Evolutionary conservation across 2,329 filamentous ascomycete genomes (phyloP).

Genomic region (Colletotrichum sp.): DNA sequence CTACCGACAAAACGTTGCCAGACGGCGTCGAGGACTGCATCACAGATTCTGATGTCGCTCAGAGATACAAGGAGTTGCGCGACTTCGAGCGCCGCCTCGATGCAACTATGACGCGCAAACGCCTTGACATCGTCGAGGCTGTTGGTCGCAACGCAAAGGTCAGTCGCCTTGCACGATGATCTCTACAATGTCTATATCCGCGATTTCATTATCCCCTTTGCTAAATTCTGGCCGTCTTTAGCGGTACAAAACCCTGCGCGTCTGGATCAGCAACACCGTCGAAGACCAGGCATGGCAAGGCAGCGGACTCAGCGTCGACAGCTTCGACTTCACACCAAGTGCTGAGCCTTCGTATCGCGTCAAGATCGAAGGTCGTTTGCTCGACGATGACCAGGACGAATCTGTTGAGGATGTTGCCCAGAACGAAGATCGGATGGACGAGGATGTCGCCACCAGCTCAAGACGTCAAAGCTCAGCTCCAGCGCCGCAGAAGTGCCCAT

Average conservation of each 20-base stretch:
- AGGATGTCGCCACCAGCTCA: constrained; percentile 23
- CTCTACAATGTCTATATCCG: neutral
- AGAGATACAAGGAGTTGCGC: constrained; percentile 81
- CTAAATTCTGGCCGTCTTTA: constrained; percentile 32
- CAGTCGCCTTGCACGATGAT: constrained; percentile 21
- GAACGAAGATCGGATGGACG: constrained; percentile 51
- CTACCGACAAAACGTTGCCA: constrained; percentile 93
- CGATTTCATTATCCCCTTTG: neutral
- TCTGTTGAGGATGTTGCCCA: neutral
- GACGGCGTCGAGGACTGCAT: constrained; percentile 85
- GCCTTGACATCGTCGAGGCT: constrained; percentile 86
- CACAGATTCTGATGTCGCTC: constrained; percentile 72
- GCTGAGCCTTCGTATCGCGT: constrained; percentile 83
- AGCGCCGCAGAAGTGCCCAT: constrained; percentile 53
- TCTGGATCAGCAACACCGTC: constrained; percentile 95
- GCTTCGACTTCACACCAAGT: constrained; percentile 81
- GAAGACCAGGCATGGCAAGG: constrained; percentile 95
- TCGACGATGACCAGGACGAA: constrained; percentile 69
- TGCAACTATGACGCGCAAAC: constrained; percentile 91
- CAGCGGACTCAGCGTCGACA: constrained; percentile 69
- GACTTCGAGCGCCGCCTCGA: constrained; percentile 89
- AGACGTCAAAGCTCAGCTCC: constrained; percentile 39
- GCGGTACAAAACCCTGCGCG: constrained; percentile 82
- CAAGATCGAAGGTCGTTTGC: constrained; percentile 86
- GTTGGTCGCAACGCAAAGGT: constrained; percentile 76